phyloP scores from a whole-genome alignment of 2,329 filamentous ascomycete species.

The Corniculantispora saksenae region DNA sequence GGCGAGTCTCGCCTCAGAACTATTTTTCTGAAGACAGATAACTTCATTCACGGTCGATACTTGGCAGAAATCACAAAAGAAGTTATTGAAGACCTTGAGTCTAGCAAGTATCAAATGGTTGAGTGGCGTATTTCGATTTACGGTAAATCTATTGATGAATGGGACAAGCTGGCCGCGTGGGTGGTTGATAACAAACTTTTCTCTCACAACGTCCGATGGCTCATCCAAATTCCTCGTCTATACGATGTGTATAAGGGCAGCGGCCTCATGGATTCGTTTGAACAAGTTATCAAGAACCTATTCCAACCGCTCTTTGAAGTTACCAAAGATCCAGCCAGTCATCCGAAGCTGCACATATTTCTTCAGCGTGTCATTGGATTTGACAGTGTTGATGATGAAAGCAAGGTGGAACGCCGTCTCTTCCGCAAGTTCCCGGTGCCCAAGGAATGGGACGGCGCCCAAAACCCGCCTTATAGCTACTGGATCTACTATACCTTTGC shows the following conservation, averaged over 20 bases:
- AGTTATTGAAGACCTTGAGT: conserved; percentile 94
- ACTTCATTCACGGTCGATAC: conserved; percentile 94
- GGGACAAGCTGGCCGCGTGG: conserved; percentile 97
- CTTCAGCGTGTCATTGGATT: conserved; percentile 94
- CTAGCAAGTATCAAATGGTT: conserved; percentile 99
- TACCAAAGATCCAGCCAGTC: conserved; percentile 79
- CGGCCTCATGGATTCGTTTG: conserved; percentile 83
- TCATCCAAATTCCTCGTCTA: conserved; percentile 90
- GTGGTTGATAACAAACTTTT: conserved; percentile 98
- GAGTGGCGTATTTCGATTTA: conserved; percentile 99
- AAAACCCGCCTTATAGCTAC: conserved; percentile 98
- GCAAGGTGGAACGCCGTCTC: conserved; percentile 90
- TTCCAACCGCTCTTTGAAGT: conserved; percentile 95
- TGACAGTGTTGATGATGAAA: conserved; percentile 97
- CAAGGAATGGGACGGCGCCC: conserved; percentile 82
- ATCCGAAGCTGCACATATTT: conserved; percentile 93
- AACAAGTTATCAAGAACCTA: conserved; percentile 86
- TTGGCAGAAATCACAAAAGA: conserved; percentile 97
- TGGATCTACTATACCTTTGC: conserved; percentile 98
- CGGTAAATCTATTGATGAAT: conserved; percentile 86
- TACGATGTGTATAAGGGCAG: conserved; percentile 95
- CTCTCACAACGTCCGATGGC: conserved; percentile 95
- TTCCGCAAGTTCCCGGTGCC: conserved; percentile 95
- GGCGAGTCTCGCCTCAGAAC: conserved; percentile 92
- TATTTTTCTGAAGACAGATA: conserved; percentile 99